Base-by-base conservation (phyloP, 163 green algal species). In the Prototheca wickerhamii region DNA sequence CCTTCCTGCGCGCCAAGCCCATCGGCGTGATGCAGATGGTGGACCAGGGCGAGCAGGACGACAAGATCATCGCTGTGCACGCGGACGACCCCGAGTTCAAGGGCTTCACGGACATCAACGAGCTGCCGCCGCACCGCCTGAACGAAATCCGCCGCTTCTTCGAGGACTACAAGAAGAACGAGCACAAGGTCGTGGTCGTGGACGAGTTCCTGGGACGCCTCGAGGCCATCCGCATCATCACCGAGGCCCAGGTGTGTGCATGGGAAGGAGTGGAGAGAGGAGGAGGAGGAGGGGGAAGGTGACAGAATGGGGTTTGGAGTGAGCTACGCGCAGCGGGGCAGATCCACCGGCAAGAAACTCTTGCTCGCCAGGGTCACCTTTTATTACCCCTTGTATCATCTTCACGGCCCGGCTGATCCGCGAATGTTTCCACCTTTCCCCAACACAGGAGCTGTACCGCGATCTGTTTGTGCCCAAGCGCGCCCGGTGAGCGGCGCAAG, bases 21-120 rank as follows among this genome's bases (percentile, higher is more conserved):
- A 98, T 98, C 51, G 92, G 92, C 29, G 86, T 97, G 21, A 97
- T 97, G 91, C 78, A 85, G 42, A 98, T 98, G 92, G 78, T 97
- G 31, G 92, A 98, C 76, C 80, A 91, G 72, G 85, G 85, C 17
- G 85, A 92, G 73, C 81, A 80, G 43, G 86, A 93, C 59, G 86
- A 93, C 75, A 87, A 92, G 69, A 76, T 94, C 57, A 96, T 97
- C 68, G 87, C 85, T 28, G 89, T 96, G 61, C 87, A 90, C 63
- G 82, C 80, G 5, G 92, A 97, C 73, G 92, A 98, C 69, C 92
- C 92, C 2, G 89, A 96, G 77, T 98, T 87, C 82, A 83, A 77
- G 53, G 57, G 77, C 68, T 95, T 89, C 63, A 85, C 77, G 17
- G 91, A 96, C 76, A 96, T 98, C 72, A 78, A 58, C 29, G 70